phyloP scores from a whole-genome alignment of 352 stramenopile species.

The Globisporangium apiculatum region DNA sequence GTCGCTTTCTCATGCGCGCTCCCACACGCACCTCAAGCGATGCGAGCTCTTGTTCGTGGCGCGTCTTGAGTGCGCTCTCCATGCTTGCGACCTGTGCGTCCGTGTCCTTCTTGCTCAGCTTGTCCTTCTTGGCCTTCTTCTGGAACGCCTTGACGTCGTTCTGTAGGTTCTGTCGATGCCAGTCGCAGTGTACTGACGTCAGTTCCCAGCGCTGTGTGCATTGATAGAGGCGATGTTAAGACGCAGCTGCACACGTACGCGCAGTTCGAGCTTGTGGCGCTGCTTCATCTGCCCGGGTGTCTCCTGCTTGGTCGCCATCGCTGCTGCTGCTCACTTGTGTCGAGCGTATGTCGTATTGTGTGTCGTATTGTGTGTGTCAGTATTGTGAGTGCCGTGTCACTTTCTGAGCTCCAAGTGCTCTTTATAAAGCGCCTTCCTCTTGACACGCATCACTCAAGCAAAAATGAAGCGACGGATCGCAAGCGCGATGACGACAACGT shows the following conservation, averaged over 20 bases:
- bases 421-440: background rate
- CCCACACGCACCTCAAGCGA: constrained; percentile 18
- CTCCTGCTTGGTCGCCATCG: constrained; percentile 52
- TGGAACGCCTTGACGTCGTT: constrained; percentile 72
- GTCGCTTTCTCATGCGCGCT: no score
- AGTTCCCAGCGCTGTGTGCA: background rate
- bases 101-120: constrained; percentile 66
- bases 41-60: constrained; percentile 46
- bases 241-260: constrained; percentile 26
- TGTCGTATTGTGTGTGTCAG: background rate
- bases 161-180: constrained; percentile 47
- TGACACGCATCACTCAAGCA: background rate
- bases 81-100: constrained; percentile 50
- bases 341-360: background rate
- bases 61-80: constrained; percentile 45
- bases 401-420: background rate
- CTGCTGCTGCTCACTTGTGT: background rate
- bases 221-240: background rate
- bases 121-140: constrained; percentile 85
- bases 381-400: background rate
- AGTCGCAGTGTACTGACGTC: background rate
- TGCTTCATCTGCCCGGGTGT: constrained; percentile 78
- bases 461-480: background rate
- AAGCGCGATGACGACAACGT: background rate
- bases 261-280: constrained; percentile 81